Conservation (phyloP, 441 rosid genomes). For the Croton setiger region DNA sequence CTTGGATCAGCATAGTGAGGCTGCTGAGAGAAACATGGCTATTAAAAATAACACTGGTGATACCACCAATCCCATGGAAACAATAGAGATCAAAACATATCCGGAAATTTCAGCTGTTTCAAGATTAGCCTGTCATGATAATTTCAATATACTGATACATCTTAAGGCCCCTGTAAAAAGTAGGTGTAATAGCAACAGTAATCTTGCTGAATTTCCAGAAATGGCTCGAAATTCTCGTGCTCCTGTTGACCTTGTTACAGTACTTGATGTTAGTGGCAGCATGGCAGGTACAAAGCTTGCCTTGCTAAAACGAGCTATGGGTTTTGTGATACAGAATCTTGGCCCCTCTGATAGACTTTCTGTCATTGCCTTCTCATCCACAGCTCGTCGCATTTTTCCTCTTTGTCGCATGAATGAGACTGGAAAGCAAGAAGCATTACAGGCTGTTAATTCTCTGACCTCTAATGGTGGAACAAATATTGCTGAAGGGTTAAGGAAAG, state of each 20-base stretch:
- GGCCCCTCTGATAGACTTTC: constrained; percentile 83
- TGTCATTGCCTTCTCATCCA: constrained; percentile 91
- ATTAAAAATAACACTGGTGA: constrained; percentile 13
- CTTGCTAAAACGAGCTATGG: constrained; percentile 90
- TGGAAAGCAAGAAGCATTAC: constrained; percentile 72
- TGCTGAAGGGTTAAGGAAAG: constrained; percentile 87
- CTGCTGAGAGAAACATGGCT: constrained; percentile 30
- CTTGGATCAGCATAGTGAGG: constrained; percentile 42
- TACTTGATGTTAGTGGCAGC: constrained; percentile 95
- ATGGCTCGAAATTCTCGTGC: constrained; percentile 51
- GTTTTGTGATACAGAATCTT: constrained; percentile 92
- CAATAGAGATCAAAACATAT: constrained; percentile 50
- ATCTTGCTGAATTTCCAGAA: constrained; percentile 18
- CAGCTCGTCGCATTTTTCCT: constrained; percentile 85
- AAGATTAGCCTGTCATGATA: constrained; percentile 39
- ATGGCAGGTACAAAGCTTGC: constrained; percentile 98
- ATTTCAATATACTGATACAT: constrained; percentile 67
- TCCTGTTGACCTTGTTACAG: constrained; percentile 78
- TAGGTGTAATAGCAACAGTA: constrained; percentile 23
- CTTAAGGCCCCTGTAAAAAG: constrained; percentile 58
- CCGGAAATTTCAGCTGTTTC: constrained; percentile 72
- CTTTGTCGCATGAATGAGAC: constrained; percentile 69
- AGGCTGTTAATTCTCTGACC: constrained; percentile 72
- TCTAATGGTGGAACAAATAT: constrained; percentile 93
- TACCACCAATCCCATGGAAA: constrained; percentile 25